Evolutionary conservation across 2,329 filamentous ascomycete species (phyloP).

Genomic region (Xylaria arbuscula): DNA sequence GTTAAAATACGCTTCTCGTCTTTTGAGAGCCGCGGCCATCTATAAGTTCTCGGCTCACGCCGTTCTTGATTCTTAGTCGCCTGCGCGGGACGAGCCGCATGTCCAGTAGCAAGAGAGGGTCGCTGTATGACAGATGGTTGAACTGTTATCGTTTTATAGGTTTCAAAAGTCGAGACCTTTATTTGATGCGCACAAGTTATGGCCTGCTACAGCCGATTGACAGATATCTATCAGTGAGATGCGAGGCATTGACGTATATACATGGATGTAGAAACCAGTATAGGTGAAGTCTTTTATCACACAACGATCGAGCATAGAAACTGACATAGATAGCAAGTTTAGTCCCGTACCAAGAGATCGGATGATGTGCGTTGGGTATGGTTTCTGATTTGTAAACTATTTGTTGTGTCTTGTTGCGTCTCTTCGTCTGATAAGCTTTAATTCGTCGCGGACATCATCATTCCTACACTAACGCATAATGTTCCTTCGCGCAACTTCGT

Average conservation of each 20-base stretch:
- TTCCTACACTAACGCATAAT: constrained; percentile 4
- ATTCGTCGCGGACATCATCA: too few species aligned
- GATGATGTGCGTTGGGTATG: neutral
- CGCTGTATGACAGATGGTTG: constrained; percentile 2
- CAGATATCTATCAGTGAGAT: neutral
- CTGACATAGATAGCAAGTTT: neutral
- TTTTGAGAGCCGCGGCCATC: too few species aligned
- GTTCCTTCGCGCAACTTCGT: constrained; percentile 24
- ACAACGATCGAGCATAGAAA: neutral
- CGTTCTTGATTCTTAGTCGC: too few species aligned
- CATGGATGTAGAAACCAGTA: neutral
- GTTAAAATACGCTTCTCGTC: too few species aligned
- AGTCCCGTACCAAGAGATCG: too few species aligned
- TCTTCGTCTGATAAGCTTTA: neutral
- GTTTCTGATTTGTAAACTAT: neutral
- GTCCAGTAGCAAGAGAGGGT: neutral
- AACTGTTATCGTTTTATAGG: constrained; percentile 4
- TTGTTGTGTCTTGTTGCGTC: neutral
- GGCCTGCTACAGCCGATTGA: too few species aligned
- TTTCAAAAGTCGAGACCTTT: neutral
- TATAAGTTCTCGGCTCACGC: too few species aligned
- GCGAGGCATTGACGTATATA: neutral
- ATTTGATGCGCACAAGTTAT: neutral
- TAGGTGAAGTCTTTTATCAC: neutral
- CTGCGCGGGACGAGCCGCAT: too few species aligned